These are phyloP conservation scores for Arthrinium phaeospermum DNA, from an alignment of 2,329 filamentous ascomycete genomes.

Conservation along the genomic window DNA sequence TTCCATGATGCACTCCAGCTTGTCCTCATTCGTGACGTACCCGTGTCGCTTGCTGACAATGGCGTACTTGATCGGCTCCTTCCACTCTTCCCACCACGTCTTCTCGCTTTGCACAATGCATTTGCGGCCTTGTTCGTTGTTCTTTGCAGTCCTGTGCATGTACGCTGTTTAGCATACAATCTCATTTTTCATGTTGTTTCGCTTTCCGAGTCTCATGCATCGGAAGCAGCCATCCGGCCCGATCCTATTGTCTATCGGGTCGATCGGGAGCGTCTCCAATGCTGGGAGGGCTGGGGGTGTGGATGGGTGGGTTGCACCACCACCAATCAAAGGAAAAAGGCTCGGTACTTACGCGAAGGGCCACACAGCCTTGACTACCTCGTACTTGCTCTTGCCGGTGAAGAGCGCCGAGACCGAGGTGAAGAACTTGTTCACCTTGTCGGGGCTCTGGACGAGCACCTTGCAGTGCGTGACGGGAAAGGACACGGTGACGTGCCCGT, in stretches of 20 bases:
- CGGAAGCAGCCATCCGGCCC: neutral
- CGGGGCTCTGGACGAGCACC: constrained; percentile 56
- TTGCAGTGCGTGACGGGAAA: constrained; percentile 57
- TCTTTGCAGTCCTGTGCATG: constrained; percentile 31
- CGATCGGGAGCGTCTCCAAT: neutral
- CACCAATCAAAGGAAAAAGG: neutral
- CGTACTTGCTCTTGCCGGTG: constrained; percentile 58
- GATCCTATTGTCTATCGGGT: neutral
- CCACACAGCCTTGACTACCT: constrained; percentile 62
- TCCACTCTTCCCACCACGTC: constrained; percentile 61
- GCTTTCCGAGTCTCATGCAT: neutral
- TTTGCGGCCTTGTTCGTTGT: constrained; percentile 48
- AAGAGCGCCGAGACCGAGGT: constrained; percentile 58
- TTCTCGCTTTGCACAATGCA: constrained; percentile 62
- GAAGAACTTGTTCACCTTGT: constrained; percentile 60
- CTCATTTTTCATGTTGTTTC: neutral
- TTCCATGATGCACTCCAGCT: constrained; percentile 56
- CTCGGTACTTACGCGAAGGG: constrained; percentile 50
- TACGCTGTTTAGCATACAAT: neutral
- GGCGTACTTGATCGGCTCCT: constrained; percentile 48
- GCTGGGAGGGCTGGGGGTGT: neutral
- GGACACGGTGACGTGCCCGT: constrained; percentile 53
- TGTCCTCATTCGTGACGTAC: constrained; percentile 59
- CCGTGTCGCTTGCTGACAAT: constrained; percentile 45
- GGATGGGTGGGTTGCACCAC: neutral